phyloP scores from a whole-genome alignment of 2,329 filamentous ascomycete species.

The Fusarium pseudograminearum region DNA sequence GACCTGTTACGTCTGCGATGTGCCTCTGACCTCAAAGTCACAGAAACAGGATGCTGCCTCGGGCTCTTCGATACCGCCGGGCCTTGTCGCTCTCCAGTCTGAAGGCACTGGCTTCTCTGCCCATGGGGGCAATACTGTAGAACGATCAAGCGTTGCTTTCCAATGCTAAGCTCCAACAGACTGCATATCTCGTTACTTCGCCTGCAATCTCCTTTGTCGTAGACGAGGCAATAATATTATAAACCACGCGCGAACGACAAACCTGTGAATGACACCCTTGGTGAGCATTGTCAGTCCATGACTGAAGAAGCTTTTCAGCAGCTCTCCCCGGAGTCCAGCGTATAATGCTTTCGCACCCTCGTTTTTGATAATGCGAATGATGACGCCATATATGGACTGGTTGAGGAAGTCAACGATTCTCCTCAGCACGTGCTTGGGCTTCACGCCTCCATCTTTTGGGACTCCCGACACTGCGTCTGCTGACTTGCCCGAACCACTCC shows the following conservation, averaged over 20 bases:
- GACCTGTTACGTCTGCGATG: conserved; percentile 87
- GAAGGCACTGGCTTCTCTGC: conserved; percentile 95
- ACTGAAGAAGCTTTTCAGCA: conserved; percentile 85
- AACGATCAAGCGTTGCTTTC: conserved; percentile 82
- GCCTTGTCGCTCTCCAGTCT: conserved; percentile 81
- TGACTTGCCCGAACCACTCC: conserved; percentile 49
- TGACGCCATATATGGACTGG: conserved; percentile 71
- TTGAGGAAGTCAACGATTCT: conserved; percentile 47
- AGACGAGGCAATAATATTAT: conserved; percentile 52
- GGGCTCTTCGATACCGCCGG: conserved; percentile 73
- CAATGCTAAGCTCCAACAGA: conserved; percentile 71
- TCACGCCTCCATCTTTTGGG: not conserved
- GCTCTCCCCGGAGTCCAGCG: conserved; percentile 79
- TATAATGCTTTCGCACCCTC: conserved; percentile 80
- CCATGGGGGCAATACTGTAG: conserved; percentile 84
- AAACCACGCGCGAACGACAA: conserved; percentile 80
- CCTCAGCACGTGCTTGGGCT: conserved; percentile 14
- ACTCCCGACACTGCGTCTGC: conserved; percentile 20
- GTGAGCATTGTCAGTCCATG: conserved; percentile 90
- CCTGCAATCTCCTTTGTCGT: conserved; percentile 37
- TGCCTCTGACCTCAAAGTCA: conserved; percentile 71
- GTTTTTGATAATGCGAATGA: conserved; percentile 67
- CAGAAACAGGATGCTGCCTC: conserved; percentile 58
- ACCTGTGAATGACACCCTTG: conserved; percentile 80
- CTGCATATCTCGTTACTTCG: conserved; percentile 29